phyloP scores from a whole-genome alignment of 495 filamentous ascomycete genomes.

The Neurospora sp. region DNA sequence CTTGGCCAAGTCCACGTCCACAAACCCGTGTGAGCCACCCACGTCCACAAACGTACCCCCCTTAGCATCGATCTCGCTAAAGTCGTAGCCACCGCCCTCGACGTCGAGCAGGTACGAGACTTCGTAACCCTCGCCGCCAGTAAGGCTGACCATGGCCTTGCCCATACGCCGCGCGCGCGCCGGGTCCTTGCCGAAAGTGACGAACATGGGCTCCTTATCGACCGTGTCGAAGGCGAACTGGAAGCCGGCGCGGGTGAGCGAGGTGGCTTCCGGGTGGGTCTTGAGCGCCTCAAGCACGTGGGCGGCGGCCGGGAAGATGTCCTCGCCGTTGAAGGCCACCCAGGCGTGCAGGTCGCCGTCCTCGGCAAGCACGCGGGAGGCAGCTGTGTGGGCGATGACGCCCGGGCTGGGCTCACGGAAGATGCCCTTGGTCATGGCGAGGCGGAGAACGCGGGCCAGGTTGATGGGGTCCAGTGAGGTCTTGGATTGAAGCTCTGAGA shows the following conservation, averaged over 20 bases:
- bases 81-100: slow-evolving; percentile 32
- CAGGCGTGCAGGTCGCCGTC: slow-evolving; percentile 35
- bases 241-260: slow-evolving; percentile 36
- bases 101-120: slow-evolving; percentile 30
- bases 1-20: slow-evolving; percentile 37
- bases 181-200: slow-evolving; percentile 36
- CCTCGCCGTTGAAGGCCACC: slow-evolving; percentile 42
- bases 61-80: slow-evolving; percentile 26
- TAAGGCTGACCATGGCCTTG: slow-evolving; percentile 40
- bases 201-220: slow-evolving; percentile 40
- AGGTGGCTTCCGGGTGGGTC: slow-evolving; percentile 30
- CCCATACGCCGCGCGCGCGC: slow-evolving; percentile 40
- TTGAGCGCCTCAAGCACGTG: slow-evolving; percentile 30
- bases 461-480: slow-evolving; percentile 34
- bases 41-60: slow-evolving; percentile 43
- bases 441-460: slow-evolving; percentile 42
- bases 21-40: slow-evolving; percentile 47
- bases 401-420: slow-evolving; percentile 44
- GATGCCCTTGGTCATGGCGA: slow-evolving; percentile 46
- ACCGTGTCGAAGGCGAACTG: slow-evolving; percentile 37
- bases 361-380: slow-evolving; percentile 34
- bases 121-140: slow-evolving; percentile 41
- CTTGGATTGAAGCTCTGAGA: slow-evolving; percentile 31
- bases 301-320: slow-evolving; percentile 37
- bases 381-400: slow-evolving; percentile 43